Evolutionary conservation across 768 basidiomycete genomes (phyloP), one percentile per base, ranked within the genome.

Genomic region (Leccinum fibrillosum): DNA sequence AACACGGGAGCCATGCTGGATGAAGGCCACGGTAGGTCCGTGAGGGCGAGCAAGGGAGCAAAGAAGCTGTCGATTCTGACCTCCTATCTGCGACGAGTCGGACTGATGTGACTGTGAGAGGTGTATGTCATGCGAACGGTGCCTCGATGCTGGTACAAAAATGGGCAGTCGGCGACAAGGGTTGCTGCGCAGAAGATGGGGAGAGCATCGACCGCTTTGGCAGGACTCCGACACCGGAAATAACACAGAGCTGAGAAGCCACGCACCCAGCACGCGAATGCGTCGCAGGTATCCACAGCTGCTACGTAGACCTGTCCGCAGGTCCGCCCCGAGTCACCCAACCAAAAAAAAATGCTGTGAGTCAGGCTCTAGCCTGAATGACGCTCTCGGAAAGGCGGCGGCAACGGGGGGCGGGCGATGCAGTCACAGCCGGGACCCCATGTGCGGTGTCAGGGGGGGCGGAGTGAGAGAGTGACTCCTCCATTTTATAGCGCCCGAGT

Each of bases 401-500:
- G 48, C 53, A 57, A 53, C 59, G 49, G 49, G 48, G 58, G 52
- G 15, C 59, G 56, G 62, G 67, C 57, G 42, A 21, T 62, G 56
- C 53, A 42, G 44, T 25, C 32, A 32, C 32, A 2, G 0, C 2
- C 2, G 45, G 19, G 72, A 73, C 72, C 72, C 70, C 64, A 56
- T 48, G 12, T 23, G 25, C 5, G 65, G 72, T 71, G 65, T 52
- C 59, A 58, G 64, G 69, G 65, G 72, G 72, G 54, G 50, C 62
- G 52, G 42, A 45, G 59, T 55, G 58, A 56, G 62, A 23, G 50
- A 62, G 73, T 72, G 71, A 72, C 71, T 72, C 71, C 71, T 67
- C 28, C 71, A 55, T 61, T 68, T 73, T 69, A 72, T 52, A 72
- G 58, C 69, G 58, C 63, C 65, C 63, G 66, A 68, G 63, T 72